These are phyloP conservation scores for Zoysia japonica DNA, from an alignment of 176 grass and related monocot genomes.

Conservation along the genomic window DNA sequence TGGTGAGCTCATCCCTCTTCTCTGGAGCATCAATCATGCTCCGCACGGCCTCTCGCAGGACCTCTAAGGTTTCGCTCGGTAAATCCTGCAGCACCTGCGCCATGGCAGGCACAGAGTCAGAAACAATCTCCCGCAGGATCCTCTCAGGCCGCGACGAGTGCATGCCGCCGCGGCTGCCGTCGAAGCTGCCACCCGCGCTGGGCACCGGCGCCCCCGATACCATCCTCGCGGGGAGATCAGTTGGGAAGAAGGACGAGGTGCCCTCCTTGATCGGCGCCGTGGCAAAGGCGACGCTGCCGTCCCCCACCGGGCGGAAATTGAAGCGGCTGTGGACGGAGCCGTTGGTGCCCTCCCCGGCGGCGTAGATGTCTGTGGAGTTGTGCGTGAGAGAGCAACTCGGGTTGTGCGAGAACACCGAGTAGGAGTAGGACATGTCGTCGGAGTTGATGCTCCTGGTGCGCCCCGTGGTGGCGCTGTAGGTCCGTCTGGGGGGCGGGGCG, in stretches of 20 bases:
- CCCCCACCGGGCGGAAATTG: conserved; percentile 85
- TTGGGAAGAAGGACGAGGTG: conserved; percentile 74
- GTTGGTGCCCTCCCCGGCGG: conserved; percentile 93
- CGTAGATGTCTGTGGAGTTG: conserved; percentile 94
- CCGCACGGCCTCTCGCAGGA: conserved; percentile 55
- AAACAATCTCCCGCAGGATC: conserved; percentile 69
- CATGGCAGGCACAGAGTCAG: conserved; percentile 55
- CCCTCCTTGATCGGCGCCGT: conserved; percentile 50
- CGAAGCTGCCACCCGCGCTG: conserved; percentile 59
- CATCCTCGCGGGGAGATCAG: conserved; percentile 74
- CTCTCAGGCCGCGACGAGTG: conserved; percentile 52
- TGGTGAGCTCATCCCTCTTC: conserved; percentile 78
- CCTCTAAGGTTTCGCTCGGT: conserved; percentile 60
- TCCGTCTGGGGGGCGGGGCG: conserved; percentile 40
- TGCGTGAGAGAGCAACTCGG: conserved; percentile 94
- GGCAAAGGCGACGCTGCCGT: conserved; percentile 88
- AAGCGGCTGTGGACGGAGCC: conserved; percentile 96
- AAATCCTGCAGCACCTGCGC: conserved; percentile 77
- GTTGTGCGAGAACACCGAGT: conserved; percentile 94
- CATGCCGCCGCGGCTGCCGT: conserved; percentile 54
- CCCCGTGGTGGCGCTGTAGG: conserved; percentile 74
- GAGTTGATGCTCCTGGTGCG: conserved; percentile 78
- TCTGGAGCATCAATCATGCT: conserved; percentile 62
- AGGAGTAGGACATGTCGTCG: conserved; percentile 77
- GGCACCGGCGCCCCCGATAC: background rate